Evolutionary conservation across 163 green algal genomes (phyloP), one percentile per base, ranked within the genome.

Genomic region (Chlamydomonas reinhardtii): DNA sequence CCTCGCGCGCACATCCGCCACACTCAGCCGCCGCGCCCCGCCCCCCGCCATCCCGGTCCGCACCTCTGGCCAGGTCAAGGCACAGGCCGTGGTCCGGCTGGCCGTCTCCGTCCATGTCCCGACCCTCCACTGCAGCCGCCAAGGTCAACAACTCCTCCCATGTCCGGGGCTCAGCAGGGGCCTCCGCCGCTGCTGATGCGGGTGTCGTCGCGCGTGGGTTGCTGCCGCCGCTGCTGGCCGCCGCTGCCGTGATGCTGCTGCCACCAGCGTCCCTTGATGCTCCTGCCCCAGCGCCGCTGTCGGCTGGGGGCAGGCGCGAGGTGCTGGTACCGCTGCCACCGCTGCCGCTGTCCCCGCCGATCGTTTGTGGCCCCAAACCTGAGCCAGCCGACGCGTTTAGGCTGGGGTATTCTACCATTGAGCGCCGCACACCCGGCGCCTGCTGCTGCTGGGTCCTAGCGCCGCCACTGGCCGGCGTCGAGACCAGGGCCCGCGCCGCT

Each of bases 21-120:
- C 56, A 2, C 56, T 8, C 20, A 25, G 8, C 56, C 56, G 56
- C 56, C 19, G 56, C 66, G n/a, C n/a, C n/a, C n/a, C n/a, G n/a
- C n/a, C n/a, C n/a, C n/a, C n/a, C n/a, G n/a, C n/a, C n/a, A n/a
- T n/a, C n/a, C n/a, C n/a, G n/a, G n/a, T n/a, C n/a, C n/a, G 12
- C 6, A 73, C 66, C 68, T 52, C 32, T 39, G 3, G 73, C 43
- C 27, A 37, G 43, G 48, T 80, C 43, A 27, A 80, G n/a, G 48
- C 73, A 80, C 73, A 80, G 39, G 12, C 31, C 73, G 43, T 65
- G 73, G 29, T 80, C 73, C n/a, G 73, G 43, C 25, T 32, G 20
- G 29, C 73, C 73, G 48, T 80, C 73, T 2, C 48, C 43, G 37
- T 77, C 72, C 25, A 77, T 31, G 25, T 77, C 72, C 35, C 27